These are phyloP conservation scores for Cyberlindnera mississippiensis DNA, from an alignment of 805 yeast species.

Conservation along the genomic window DNA sequence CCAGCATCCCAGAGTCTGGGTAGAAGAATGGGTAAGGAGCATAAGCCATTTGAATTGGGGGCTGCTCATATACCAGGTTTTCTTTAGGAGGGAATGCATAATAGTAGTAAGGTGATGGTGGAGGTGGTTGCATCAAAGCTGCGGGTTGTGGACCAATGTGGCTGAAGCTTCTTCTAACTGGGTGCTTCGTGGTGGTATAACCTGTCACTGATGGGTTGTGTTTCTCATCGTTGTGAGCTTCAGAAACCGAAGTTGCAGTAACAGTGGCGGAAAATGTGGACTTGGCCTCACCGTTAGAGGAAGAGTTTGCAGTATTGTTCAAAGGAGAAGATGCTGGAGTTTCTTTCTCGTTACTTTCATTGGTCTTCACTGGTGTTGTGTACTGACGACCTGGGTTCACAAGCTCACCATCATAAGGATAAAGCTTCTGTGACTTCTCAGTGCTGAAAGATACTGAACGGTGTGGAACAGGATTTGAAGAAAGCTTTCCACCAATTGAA, in stretches of 20 bases:
- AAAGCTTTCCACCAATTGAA: slow-evolving; percentile 1
- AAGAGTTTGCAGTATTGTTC: slow-evolving; percentile 17
- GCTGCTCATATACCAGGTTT: slow-evolving; percentile 25
- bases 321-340: slow-evolving; percentile 27
- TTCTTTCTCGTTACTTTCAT: slow-evolving; percentile 11
- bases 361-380: slow-evolving; percentile 8
- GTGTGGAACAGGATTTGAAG: slow-evolving; percentile 6
- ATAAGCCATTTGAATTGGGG: slow-evolving; percentile 20
- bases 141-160: slow-evolving; percentile 12
- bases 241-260: slow-evolving; percentile 24
- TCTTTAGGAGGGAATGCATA: slow-evolving; percentile 30
- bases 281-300: slow-evolving; percentile 26
- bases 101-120: slow-evolving; percentile 29
- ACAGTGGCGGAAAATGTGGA: slow-evolving; percentile 25
- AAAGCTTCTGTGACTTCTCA: slow-evolving; percentile 10
- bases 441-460: slow-evolving; percentile 24
- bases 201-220: slow-evolving; percentile 18
- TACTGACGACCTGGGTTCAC: not conserved
- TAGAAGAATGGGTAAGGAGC: slow-evolving; percentile 25
- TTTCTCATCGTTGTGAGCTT: slow-evolving; percentile 17
- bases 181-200: slow-evolving; percentile 12
- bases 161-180: slow-evolving; percentile 16
- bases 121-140: slow-evolving; percentile 5
- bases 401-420: slow-evolving; percentile 5
- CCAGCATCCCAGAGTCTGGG: slow-evolving; percentile 22